phyloP scores from a whole-genome alignment of 306 rosid species.

The Ziziphus jujuba region DNA sequence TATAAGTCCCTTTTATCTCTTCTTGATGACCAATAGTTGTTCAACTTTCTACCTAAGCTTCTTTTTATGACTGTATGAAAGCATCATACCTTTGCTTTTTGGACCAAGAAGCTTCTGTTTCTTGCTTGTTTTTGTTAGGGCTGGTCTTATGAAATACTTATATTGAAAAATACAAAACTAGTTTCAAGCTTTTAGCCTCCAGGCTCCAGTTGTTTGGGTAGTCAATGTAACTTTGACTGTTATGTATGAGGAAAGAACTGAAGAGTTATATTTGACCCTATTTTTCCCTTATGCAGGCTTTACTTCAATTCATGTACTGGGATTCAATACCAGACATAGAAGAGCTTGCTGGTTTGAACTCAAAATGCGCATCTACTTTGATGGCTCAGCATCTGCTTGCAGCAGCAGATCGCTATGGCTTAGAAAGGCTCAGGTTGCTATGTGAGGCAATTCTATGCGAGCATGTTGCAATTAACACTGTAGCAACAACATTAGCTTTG shows the following conservation, averaged over 20 bases:
- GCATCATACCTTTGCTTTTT: too few relatives aligned
- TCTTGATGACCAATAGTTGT: too few relatives aligned
- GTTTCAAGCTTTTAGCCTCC: conserved; percentile 1
- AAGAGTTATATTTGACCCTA: conserved; percentile 18
- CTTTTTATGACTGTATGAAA: too few relatives aligned
- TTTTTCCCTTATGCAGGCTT: conserved; percentile 51
- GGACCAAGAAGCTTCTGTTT: too few relatives aligned
- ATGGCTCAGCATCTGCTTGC: conserved; percentile 91
- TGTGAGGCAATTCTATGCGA: conserved; percentile 70
- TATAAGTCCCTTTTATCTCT: neutral
- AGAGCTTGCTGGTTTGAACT: conserved; percentile 63
- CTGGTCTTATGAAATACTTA: neutral
- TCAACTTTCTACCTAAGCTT: too few relatives aligned
- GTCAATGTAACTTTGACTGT: conserved; percentile 18
- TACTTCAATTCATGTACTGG: conserved; percentile 79
- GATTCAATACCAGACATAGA: conserved; percentile 71
- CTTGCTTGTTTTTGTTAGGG: too few relatives aligned
- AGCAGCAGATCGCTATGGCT: conserved; percentile 81
- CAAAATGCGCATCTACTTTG: conserved; percentile 68
- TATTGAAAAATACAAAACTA: neutral
- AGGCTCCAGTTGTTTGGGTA: conserved; percentile 23
- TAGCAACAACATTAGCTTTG: conserved; percentile 81
- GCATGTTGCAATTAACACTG: conserved; percentile 75
- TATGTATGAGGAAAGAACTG: conserved; percentile 23
- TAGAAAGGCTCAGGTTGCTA: conserved; percentile 70